Percentiles rank a stretch among this genome's conserved stretches.
Evolutionary conservation across 768 basidiomycete genomes (phyloP).

Genomic region (Hygrocybe coccinea): DNA sequence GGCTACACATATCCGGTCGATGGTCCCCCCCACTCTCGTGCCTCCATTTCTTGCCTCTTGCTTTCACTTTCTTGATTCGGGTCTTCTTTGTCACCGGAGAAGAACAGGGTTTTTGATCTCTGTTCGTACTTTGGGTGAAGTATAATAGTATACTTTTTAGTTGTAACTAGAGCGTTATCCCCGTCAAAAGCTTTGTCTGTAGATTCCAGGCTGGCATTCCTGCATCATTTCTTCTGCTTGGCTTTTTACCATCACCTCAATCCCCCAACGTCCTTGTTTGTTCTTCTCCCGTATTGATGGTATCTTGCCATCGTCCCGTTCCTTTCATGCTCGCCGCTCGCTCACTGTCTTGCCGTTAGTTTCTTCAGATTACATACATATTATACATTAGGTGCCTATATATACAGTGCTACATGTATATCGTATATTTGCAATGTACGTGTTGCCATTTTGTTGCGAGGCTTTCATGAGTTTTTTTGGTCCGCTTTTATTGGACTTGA

Average conservation of each 20-base stretch:
- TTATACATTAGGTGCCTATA: background rate
- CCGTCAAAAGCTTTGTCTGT: background rate
- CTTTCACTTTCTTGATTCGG: background rate
- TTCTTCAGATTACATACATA: too few species aligned
- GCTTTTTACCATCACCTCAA: too few species aligned
- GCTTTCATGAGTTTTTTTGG: too few species aligned
- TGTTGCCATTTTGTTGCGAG: background rate
- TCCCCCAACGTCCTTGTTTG: background rate
- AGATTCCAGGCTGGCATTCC: conserved; percentile 4
- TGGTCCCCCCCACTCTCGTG: background rate
- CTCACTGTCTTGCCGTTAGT: background rate
- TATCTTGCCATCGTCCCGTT: background rate
- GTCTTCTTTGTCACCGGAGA: background rate
- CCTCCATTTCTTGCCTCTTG: too few species aligned
- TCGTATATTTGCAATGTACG: background rate
- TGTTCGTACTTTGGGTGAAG: background rate
- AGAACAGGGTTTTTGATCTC: background rate
- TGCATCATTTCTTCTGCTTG: too few species aligned
- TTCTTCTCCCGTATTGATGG: background rate
- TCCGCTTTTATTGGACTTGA: too few species aligned
- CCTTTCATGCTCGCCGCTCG: background rate
- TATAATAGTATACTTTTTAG: background rate
- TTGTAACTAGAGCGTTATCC: background rate
- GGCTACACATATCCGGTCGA: conserved; percentile 7
- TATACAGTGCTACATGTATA: background rate